A percentile compares a stretch with the other conserved stretches of the same genome.
These are phyloP conservation scores for Paxillus ammoniavirescens DNA, from an alignment of 768 basidiomycete genomes.

Conservation along the genomic window DNA sequence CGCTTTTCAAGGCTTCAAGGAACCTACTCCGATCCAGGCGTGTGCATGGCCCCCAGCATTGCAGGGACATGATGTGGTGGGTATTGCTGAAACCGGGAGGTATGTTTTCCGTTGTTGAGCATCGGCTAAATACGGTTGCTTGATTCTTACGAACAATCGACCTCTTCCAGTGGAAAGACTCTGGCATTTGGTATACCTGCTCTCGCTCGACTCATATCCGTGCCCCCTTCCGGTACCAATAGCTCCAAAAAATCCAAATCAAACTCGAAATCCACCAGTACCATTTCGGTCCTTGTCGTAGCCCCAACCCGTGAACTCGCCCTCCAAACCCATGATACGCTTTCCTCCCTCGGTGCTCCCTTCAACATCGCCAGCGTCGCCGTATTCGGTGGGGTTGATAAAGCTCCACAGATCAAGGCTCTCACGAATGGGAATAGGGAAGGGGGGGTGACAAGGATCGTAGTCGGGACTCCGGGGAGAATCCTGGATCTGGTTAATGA, in stretches of 20 bases:
- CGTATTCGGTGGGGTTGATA: conserved; percentile 93
- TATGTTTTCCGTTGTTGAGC: conserved; percentile 19
- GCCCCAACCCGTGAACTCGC: conserved; percentile 97
- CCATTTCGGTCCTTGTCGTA: conserved; percentile 71
- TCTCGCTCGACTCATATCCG: conserved; percentile 59
- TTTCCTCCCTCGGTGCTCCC: conserved; percentile 68
- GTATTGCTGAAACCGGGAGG: conserved; percentile 96
- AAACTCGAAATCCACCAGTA: conserved; percentile 20
- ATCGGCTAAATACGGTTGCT: not conserved
- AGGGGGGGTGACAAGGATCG: conserved; percentile 62
- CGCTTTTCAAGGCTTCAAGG: conserved; percentile 70
- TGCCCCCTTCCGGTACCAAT: conserved; percentile 14
- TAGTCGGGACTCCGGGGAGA: conserved; percentile 95
- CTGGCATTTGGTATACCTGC: conserved; percentile 95
- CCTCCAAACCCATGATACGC: conserved; percentile 87
- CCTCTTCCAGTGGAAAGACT: conserved; percentile 77
- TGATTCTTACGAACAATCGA: not conserved
- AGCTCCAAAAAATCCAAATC: conserved; percentile 31
- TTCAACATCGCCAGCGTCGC: conserved; percentile 82
- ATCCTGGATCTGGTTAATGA: conserved; percentile 90
- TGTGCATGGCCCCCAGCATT: conserved; percentile 92
- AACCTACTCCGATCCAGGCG: conserved; percentile 94
- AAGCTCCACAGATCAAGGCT: conserved; percentile 74
- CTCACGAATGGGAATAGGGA: conserved; percentile 54
- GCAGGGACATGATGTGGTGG: conserved; percentile 82